Conservation (phyloP, 495 filamentous ascomycete genomes). For the Letharia columbiana region DNA sequence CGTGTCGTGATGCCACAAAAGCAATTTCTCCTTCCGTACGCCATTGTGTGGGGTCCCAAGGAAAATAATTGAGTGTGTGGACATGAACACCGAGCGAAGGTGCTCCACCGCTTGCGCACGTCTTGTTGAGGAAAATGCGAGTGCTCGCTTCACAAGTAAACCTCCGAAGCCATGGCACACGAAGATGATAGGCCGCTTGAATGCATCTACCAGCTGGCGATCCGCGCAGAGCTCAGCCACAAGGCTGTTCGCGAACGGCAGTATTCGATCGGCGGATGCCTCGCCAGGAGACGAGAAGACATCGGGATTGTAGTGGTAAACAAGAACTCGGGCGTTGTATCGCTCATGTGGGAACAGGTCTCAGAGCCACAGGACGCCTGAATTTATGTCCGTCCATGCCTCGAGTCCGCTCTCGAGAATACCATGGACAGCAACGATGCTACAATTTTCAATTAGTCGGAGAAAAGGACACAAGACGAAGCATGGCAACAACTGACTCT, state of each 20-base stretch:
- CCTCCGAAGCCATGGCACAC: conserved; percentile 24
- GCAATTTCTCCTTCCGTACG: conserved; percentile 17
- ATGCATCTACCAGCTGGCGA: conserved; percentile 12
- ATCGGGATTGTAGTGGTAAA: conserved; percentile 16
- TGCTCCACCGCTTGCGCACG: conserved; percentile 11
- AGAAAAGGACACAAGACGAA: not conserved
- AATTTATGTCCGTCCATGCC: conserved; percentile 8
- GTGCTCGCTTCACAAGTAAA: conserved; percentile 20
- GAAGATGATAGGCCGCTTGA: conserved; percentile 21
- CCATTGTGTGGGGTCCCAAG: conserved; percentile 25
- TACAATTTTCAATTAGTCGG: not conserved
- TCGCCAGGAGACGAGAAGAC: conserved; percentile 13
- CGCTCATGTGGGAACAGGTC: conserved; percentile 12
- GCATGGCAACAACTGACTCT: not conserved
- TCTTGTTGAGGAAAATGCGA: conserved; percentile 18
- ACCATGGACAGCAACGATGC: not conserved
- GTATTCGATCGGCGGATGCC: conserved; percentile 14
- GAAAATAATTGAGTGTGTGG: conserved; percentile 21
- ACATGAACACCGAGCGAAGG: conserved; percentile 17
- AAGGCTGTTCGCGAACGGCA: conserved; percentile 13
- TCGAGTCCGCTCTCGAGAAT: conserved; percentile 1
- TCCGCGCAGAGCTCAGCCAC: conserved; percentile 20
- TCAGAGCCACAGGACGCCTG: conserved; percentile 14
- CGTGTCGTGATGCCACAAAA: conserved; percentile 12
- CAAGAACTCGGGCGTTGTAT: conserved; percentile 13